Conservation (phyloP, 2,329 filamentous ascomycete genomes). For the Trichothecium sympodiale region DNA sequence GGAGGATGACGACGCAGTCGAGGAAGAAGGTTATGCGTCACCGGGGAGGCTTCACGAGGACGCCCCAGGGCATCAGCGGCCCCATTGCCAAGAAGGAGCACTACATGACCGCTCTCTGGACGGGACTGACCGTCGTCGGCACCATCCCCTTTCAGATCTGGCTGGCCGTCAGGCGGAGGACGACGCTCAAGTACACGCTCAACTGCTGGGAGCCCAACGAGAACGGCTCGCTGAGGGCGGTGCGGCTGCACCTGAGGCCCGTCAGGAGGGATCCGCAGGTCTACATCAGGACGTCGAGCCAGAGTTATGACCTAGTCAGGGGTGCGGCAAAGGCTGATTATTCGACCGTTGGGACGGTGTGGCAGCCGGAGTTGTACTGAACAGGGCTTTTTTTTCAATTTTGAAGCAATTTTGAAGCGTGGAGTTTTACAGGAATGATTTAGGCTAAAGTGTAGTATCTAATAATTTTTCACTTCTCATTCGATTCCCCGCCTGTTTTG, state of each 20-base stretch:
- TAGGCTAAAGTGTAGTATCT: neutral
- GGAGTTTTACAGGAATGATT: neutral
- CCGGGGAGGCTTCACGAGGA: constrained; percentile 4
- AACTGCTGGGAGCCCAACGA: constrained; percentile 5
- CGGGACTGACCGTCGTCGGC: constrained; percentile 3
- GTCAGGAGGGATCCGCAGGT: neutral
- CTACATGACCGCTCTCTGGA: constrained; percentile 1
- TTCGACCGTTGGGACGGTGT: no score
- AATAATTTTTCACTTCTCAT: neutral
- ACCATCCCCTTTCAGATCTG: constrained; percentile 4
- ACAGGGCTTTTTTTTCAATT: no score
- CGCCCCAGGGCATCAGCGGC: constrained; percentile 5
- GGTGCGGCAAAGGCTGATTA: no score
- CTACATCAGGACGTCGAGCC: neutral
- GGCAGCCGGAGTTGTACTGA: no score
- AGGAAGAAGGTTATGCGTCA: constrained; percentile 2
- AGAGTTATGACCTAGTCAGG: no score
- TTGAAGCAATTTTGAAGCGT: neutral
- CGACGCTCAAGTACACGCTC: constrained; percentile 3
- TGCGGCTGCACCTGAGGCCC: neutral
- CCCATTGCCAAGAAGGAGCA: constrained; percentile 3
- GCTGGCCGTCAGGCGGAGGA: neutral
- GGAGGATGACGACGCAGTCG: constrained; percentile 1
- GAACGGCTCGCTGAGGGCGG: neutral
- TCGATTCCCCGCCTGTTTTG: neutral